Evolutionary conservation across 805 yeast genomes (phyloP).

Genomic region (Komagataella pseudopastoris): DNA sequence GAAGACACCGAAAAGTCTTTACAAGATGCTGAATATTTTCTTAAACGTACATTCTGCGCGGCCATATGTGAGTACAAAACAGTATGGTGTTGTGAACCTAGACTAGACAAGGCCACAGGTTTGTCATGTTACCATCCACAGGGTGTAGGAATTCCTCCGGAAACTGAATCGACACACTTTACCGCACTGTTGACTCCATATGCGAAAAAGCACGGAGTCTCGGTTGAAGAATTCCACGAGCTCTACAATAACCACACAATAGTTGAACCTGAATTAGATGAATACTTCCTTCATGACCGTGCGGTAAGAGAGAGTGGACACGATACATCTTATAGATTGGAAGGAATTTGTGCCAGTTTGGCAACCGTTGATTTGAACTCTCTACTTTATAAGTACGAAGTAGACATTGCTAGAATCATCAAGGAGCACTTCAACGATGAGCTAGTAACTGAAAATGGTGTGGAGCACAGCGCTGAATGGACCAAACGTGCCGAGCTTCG

Average conservation of each 20-base stretch:
- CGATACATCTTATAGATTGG: conserved; percentile 84
- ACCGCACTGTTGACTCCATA: conserved; percentile 55
- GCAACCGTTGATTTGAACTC: conserved; percentile 88
- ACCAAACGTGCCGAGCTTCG: conserved; percentile 38
- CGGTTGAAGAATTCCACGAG: conserved; percentile 50
- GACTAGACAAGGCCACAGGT: conserved; percentile 63
- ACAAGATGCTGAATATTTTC: conserved; percentile 35
- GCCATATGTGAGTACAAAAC: conserved; percentile 77
- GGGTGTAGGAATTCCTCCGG: conserved; percentile 93
- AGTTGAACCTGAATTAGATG: conserved; percentile 72
- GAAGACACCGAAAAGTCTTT: conserved; percentile 19
- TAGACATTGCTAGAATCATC: conserved; percentile 62
- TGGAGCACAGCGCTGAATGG: conserved; percentile 50
- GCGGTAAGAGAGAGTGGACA: conserved; percentile 96
- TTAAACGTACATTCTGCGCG: conserved; percentile 52
- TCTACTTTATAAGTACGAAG: conserved; percentile 78
- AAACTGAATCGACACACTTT: conserved; percentile 86
- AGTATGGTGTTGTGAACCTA: conserved; percentile 70
- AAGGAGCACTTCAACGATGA: conserved; percentile 38
- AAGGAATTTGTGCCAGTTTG: conserved; percentile 77
- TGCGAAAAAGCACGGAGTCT: conserved; percentile 43
- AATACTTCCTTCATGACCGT: conserved; percentile 79
- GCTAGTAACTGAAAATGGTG: conserved; percentile 23
- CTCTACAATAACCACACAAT: conserved; percentile 57
- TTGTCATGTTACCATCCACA: conserved; percentile 83